Conservation (phyloP, 441 rosid genomes). For the Corymbia citriodora region DNA sequence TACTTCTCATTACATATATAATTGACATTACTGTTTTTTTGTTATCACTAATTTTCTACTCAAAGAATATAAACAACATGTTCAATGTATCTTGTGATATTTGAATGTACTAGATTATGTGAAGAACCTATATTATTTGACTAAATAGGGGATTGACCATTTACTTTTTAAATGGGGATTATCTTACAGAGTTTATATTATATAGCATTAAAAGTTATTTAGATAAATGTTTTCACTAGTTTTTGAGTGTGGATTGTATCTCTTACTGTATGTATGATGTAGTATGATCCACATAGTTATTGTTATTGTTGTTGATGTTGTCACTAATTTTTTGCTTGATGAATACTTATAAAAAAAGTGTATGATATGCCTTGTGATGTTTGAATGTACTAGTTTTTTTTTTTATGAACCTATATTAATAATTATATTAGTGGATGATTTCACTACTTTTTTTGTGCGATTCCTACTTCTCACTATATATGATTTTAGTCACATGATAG, state of each 20-base stretch:
- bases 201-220: background rate
- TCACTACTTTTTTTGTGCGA: background rate
- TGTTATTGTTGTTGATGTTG: background rate
- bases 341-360: background rate
- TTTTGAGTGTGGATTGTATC: background rate
- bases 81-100: too few relatives aligned
- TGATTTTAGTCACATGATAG: background rate
- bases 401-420: background rate
- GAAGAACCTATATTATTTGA: too few relatives aligned
- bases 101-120: too few relatives aligned
- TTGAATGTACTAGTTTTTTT: background rate
- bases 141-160: too few relatives aligned
- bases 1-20: background rate
- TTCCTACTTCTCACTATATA: background rate
- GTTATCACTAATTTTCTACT: too few relatives aligned
- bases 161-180: too few relatives aligned
- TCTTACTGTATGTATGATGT: background rate
- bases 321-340: too few relatives aligned
- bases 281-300: background rate
- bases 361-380: background rate
- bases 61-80: too few relatives aligned
- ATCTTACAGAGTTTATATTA: too few relatives aligned
- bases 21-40: too few relatives aligned
- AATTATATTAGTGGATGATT: background rate
- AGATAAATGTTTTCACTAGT: background rate